These are phyloP conservation scores for Capsicum pubescens DNA, from an alignment of 257 asterid genomes.

Conservation along the genomic window DNA sequence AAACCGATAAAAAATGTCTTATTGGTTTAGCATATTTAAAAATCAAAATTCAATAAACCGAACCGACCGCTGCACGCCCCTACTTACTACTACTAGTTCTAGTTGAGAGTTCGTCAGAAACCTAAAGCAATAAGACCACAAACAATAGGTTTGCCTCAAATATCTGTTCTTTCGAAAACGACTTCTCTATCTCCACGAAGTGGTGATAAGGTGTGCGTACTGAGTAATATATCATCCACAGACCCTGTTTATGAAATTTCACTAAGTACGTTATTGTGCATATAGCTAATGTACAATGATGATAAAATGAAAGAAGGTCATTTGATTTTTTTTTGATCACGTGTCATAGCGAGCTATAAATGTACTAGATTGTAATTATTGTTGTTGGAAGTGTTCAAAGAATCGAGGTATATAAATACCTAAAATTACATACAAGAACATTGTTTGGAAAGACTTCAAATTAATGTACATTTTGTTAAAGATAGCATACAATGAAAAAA, in stretches of 20 bases:
- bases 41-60: no score
- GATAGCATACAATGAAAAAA: no score
- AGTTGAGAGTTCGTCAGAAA: background rate
- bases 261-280: background rate
- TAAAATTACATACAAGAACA: background rate
- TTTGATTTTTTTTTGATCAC: background rate
- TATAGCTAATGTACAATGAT: background rate
- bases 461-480: background rate
- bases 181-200: no score
- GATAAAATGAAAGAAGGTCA: background rate
- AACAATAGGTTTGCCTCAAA: slow-evolving; percentile 29
- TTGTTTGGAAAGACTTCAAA: background rate
- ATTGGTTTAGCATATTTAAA: no score
- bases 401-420: background rate
- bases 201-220: no score
- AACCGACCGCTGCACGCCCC: no score
- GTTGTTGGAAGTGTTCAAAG: background rate
- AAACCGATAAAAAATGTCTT: no score
- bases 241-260: no score
- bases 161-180: background rate
- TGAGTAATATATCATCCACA: no score
- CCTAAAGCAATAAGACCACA: background rate
- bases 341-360: background rate
- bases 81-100: background rate
- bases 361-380: background rate